phyloP scores from a whole-genome alignment of 1,139 yeast species.

The Lodderomyces elongisporus region DNA sequence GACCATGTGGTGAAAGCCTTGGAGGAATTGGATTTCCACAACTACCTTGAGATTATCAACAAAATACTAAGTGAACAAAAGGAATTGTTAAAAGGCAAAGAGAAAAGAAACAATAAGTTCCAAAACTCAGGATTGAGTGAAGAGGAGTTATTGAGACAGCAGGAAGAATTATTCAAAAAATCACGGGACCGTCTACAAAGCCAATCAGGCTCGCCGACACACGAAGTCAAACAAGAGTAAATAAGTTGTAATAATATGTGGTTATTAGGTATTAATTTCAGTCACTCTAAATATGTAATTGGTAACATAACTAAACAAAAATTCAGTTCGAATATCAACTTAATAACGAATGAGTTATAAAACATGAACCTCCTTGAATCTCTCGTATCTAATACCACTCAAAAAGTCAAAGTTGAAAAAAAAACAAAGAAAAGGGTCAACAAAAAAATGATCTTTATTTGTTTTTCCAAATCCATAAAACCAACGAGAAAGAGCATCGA shows the following conservation, averaged over 20 bases:
- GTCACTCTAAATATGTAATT: too few species aligned
- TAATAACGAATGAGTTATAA: too few species aligned
- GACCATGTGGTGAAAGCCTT: constrained; percentile 94
- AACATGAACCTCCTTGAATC: too few species aligned
- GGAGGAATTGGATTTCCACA: constrained; percentile 80
- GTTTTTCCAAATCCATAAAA: too few species aligned
- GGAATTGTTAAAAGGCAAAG: constrained; percentile 82
- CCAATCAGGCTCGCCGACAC: constrained; percentile 12
- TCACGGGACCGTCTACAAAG: constrained; percentile 72
- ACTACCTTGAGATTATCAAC: constrained; percentile 77
- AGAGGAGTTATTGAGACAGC: constrained; percentile 87
- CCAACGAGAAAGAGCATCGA: too few species aligned
- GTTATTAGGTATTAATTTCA: too few species aligned
- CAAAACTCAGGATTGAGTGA: constrained; percentile 89
- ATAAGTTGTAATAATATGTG: background rate
- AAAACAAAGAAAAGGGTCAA: too few species aligned
- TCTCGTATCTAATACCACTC: too few species aligned
- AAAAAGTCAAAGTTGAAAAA: too few species aligned
- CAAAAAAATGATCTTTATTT: too few species aligned
- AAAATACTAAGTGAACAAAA: constrained; percentile 82
- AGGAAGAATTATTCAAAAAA: constrained; percentile 86
- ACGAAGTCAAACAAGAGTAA: constrained; percentile 8
- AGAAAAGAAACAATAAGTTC: constrained; percentile 86
- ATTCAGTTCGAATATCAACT: too few species aligned
- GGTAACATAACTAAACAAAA: too few species aligned